Base-by-base conservation (phyloP, 176 grass and related monocot species). In the Luzula sylvatica region DNA sequence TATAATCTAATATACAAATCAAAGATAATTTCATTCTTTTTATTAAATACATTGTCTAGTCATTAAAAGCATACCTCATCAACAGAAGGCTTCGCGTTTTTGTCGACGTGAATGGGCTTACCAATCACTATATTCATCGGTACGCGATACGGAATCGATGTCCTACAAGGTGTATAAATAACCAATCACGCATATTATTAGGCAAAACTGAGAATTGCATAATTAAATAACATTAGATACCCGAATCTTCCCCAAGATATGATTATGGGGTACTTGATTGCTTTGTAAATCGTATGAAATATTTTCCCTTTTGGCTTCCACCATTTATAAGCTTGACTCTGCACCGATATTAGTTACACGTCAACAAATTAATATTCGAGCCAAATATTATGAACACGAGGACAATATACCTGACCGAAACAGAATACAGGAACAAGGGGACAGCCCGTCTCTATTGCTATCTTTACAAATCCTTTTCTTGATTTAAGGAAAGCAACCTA, bases 401-500 rank as follows among this genome's bases (percentile, higher is more conserved):
- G n/a, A n/a, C n/a, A 2, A 18, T 8, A 42, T 79, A 89, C 90
- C 90, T 96, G 84, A 68, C 90, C 84, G 3, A 96, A 89, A 49
- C 55, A 61, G 42, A 86, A 96, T 76, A 78, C 80, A 13, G 84
- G 90, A 27, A 96, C 90, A 60, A 96, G 17, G 27, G 90, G 90
- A 26, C 67, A 63, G 23, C 90, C 84, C 55, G 17, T 80, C 71
- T 86, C 77, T 43, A 96, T 86, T 40, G 82, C 87, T 66, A 94
- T 86, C 74, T 70, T 73, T 15, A 94, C 74, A 52, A 94, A 94
- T 38, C 82, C 87, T 73, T 79, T 87, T 61, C 87, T 82, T 66
- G 74, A 66, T 79, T 87, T 82, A 69, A 94, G 74, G 53, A 94
- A 94, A 56, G 63, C 87, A 75, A 87, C 82, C 87, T 94, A 68